Percentiles rank a stretch among this genome's conserved stretches.
Conservation (phyloP, 73 alveolate genomes). For the Paraurostyla sp. region DNA sequence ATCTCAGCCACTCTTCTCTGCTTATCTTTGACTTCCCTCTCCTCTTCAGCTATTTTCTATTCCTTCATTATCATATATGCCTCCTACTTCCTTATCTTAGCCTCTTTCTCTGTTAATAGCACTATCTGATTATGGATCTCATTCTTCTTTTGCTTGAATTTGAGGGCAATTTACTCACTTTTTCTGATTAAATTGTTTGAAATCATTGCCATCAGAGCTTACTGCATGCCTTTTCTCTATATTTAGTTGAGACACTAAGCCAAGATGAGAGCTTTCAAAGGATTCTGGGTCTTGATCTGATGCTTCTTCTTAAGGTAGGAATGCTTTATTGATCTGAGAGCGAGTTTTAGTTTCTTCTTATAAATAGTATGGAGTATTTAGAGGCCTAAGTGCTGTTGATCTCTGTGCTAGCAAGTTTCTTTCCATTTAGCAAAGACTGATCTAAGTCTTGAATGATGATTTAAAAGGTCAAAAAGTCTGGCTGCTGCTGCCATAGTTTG, state of each 20-base stretch:
- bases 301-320: background rate
- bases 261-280: background rate
- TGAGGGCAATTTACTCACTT: background rate
- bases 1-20: conserved; percentile 37
- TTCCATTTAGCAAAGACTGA: background rate
- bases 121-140: conserved; percentile 33
- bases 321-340: background rate
- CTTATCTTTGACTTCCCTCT: conserved; percentile 34
- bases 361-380: background rate
- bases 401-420: background rate
- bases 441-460: background rate
- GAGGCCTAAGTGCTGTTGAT: background rate
- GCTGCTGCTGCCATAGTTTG: conserved; percentile 36
- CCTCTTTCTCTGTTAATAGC: conserved; percentile 22
- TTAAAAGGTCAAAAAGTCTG: background rate
- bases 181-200: background rate
- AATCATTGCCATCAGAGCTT: background rate
- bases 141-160: background rate
- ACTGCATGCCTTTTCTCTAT: background rate
- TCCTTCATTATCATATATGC: conserved; percentile 26
- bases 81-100: conserved; percentile 20
- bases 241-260: background rate
- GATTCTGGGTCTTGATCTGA: background rate
- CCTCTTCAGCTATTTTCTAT: conserved; percentile 5
- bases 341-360: background rate